Conservation (phyloP, 2,329 filamentous ascomycete species). For the Sphaerulina musiva region DNA sequence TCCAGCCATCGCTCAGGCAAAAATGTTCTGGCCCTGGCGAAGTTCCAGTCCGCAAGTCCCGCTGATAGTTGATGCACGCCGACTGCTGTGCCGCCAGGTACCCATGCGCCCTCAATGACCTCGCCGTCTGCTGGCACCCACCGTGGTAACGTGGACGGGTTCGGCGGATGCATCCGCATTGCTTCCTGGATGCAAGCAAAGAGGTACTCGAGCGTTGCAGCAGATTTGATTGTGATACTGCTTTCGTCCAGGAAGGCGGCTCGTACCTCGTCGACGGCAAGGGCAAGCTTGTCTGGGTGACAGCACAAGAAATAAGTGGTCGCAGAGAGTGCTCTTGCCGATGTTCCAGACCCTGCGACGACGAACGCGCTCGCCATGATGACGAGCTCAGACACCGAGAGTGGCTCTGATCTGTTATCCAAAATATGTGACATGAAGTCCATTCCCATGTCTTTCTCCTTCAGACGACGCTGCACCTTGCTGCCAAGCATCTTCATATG, state of each 20-base stretch:
- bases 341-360: conserved; percentile 36
- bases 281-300: conserved; percentile 25
- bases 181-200: conserved; percentile 11
- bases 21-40: conserved; percentile 4
- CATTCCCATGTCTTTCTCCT: neutral
- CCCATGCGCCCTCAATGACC: conserved; percentile 5
- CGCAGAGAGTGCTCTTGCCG: conserved; percentile 32
- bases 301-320: conserved; percentile 28
- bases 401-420: conserved; percentile 18
- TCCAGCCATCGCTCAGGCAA: conserved; percentile 15
- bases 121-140: conserved; percentile 4
- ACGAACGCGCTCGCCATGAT: conserved; percentile 28
- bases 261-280: conserved; percentile 34
- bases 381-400: conserved; percentile 6
- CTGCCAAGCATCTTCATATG: conserved; percentile 1
- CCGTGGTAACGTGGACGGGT: neutral
- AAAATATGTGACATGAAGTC: conserved; percentile 22
- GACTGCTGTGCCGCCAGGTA: conserved; percentile 17
- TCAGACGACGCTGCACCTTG: conserved; percentile 2
- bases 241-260: conserved; percentile 27
- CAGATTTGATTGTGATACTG: conserved; percentile 26
- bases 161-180: conserved; percentile 12
- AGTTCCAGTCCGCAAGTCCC: conserved; percentile 5
- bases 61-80: conserved; percentile 6
- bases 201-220: conserved; percentile 4